These are phyloP conservation scores for Cylindrodendrum hubeiense DNA, from an alignment of 2,329 filamentous ascomycete species.

Conservation along the genomic window DNA sequence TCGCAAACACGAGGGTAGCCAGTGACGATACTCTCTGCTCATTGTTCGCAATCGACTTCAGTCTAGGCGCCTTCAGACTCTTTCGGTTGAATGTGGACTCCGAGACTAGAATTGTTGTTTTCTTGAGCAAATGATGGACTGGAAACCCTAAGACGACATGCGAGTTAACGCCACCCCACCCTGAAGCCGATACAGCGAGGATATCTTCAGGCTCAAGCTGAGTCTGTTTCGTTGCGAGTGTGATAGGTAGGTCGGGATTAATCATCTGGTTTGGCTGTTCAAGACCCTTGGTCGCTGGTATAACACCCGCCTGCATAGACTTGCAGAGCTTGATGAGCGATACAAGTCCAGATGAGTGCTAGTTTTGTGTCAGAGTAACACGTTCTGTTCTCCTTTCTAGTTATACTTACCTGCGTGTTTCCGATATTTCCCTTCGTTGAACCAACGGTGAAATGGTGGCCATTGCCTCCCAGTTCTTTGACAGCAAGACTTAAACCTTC, in stretches of 20 bases:
- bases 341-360: not conserved
- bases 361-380: not conserved
- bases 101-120: no score
- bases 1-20: no score
- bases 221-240: not conserved
- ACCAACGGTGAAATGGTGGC: not conserved
- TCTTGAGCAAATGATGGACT: not conserved
- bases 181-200: no score
- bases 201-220: no score
- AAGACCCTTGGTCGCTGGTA: not conserved
- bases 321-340: constrained; percentile 1
- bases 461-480: not conserved
- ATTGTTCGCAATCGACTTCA: no score
- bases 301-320: not conserved
- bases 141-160: not conserved
- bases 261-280: not conserved
- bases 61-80: no score
- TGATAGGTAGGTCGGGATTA: not conserved
- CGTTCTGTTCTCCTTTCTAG: no score
- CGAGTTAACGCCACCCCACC: not conserved
- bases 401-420: not conserved
- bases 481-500: not conserved
- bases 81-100: no score
- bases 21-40: no score
- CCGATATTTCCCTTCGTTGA: constrained; percentile 1